Evolutionary conservation across 2,329 filamentous ascomycete species (phyloP).

Genomic region (Aureobasidium sp.): DNA sequence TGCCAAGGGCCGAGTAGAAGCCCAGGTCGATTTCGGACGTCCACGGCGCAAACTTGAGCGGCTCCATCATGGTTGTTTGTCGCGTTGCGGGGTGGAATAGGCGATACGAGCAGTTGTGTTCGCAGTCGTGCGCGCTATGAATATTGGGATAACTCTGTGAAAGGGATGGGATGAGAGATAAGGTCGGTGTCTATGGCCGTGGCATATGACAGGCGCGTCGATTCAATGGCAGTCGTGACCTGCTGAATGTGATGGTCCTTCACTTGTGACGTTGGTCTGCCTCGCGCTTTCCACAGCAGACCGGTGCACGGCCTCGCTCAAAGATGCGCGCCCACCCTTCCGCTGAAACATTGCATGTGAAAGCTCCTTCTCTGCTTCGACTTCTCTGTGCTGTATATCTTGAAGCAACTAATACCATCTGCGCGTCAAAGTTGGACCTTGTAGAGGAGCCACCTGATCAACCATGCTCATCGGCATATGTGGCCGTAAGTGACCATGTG

Average conservation of each 20-base stretch:
- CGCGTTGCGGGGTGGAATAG: slow-evolving; percentile 13
- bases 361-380: neutral
- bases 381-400: neutral
- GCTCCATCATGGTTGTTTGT: slow-evolving; percentile 28
- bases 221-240: neutral
- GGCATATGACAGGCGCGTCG: neutral
- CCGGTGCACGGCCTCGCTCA: neutral
- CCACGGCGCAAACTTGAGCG: slow-evolving; percentile 77
- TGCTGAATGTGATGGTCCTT: neutral
- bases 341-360: neutral
- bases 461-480: slow-evolving; percentile 73
- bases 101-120: neutral
- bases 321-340: neutral
- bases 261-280: slow-evolving; percentile 7
- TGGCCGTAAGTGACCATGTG: slow-evolving; percentile 48
- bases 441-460: neutral
- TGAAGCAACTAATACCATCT: neutral
- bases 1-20: slow-evolving; percentile 89
- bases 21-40: slow-evolving; percentile 89
- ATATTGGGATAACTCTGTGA: neutral
- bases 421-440: neutral
- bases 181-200: neutral
- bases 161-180: neutral
- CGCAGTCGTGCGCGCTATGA: neutral
- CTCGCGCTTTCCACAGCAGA: neutral